Conservation (phyloP, 768 basidiomycete species). For the Podaxis sp. region DNA sequence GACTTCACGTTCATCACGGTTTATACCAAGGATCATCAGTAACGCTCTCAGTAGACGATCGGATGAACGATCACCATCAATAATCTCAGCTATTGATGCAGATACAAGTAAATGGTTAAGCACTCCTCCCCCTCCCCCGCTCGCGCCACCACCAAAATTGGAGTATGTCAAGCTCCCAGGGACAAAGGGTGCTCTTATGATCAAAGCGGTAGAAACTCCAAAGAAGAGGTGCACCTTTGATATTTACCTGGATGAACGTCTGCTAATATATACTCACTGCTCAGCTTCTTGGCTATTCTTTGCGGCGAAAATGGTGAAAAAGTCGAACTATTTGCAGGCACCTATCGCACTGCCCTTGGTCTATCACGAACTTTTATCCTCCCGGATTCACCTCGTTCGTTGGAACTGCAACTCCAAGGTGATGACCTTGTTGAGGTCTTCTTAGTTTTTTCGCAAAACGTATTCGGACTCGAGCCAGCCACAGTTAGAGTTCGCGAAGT, state of each 20-base stretch:
- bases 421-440: conserved; percentile 93
- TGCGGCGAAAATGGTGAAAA: conserved; percentile 93
- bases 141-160: conserved; percentile 68
- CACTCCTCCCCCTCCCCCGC: conserved; percentile 9
- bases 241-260: not conserved
- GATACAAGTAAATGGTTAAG: conserved; percentile 31
- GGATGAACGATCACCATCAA: conserved; percentile 45
- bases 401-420: conserved; percentile 86
- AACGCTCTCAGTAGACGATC: conserved; percentile 60
- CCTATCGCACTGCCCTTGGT: conserved; percentile 83
- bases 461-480: conserved; percentile 89
- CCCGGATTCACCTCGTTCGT: conserved; percentile 82
- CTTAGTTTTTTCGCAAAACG: conserved; percentile 85
- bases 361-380: conserved; percentile 92
- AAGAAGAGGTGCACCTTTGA: conserved; percentile 66
- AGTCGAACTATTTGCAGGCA: conserved; percentile 90
- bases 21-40: conserved; percentile 67
- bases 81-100: conserved; percentile 32
- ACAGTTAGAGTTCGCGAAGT: conserved; percentile 95
- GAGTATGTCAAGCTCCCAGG: conserved; percentile 93
- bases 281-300: conserved; percentile 85
- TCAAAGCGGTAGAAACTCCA: conserved; percentile 85
- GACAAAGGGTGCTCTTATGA: conserved; percentile 77
- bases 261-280: conserved; percentile 5
- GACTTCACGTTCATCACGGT: conserved; percentile 50